phyloP scores from a whole-genome alignment of 768 basidiomycete species.

The Lyophyllum decastes region DNA sequence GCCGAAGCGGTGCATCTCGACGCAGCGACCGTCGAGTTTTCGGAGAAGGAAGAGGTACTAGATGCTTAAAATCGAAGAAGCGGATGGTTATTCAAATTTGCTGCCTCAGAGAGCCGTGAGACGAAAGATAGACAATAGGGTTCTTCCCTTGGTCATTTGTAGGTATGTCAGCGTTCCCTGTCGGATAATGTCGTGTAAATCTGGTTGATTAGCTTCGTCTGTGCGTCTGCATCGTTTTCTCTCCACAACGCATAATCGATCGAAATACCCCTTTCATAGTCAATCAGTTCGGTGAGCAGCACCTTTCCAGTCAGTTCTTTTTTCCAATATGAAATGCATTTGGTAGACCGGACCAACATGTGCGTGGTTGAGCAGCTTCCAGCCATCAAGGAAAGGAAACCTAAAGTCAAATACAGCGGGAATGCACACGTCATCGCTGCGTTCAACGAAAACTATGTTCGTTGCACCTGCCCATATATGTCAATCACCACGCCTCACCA shows the following conservation, averaged over 20 bases:
- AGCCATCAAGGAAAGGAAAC: too few species aligned
- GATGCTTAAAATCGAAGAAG: too few species aligned
- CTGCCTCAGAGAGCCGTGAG: slow-evolving; percentile 38
- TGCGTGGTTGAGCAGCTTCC: slow-evolving; percentile 19
- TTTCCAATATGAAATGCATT: background rate
- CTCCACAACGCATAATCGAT: background rate
- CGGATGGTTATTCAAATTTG: background rate
- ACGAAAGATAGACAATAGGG: slow-evolving; percentile 50
- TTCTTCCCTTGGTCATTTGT: slow-evolving; percentile 50
- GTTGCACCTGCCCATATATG: too few species aligned
- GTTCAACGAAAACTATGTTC: slow-evolving; percentile 55
- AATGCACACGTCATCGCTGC: slow-evolving; percentile 54
- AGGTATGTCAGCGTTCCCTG: slow-evolving; percentile 33
- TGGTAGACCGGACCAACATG: slow-evolving; percentile 63
- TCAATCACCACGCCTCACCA: background rate
- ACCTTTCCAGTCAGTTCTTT: too few species aligned
- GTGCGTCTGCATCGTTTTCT: slow-evolving; percentile 31
- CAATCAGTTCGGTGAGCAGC: slow-evolving; percentile 45
- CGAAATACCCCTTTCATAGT: slow-evolving; percentile 31
- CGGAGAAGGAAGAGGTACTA: slow-evolving; percentile 50
- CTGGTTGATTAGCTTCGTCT: slow-evolving; percentile 40
- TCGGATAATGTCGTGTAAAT: background rate
- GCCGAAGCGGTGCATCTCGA: slow-evolving; percentile 54
- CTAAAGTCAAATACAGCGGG: slow-evolving; percentile 32
- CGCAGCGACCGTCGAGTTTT: slow-evolving; percentile 49